Percentiles rank a stretch among this genome's conserved stretches.
These are phyloP conservation scores for Beauveria asiatica DNA, from an alignment of 2,329 filamentous ascomycete genomes.

Conservation along the genomic window DNA sequence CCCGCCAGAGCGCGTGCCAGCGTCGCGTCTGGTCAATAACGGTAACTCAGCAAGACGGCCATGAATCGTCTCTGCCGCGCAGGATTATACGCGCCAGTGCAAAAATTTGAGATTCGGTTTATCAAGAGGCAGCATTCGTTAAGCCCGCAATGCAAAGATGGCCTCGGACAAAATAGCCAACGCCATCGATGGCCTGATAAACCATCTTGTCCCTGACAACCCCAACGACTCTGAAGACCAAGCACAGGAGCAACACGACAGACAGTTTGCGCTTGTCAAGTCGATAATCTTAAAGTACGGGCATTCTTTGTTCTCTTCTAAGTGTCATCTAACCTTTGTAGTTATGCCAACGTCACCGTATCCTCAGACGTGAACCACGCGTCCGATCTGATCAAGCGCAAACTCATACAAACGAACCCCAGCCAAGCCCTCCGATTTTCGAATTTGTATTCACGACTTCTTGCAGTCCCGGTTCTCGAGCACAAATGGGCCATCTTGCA, in stretches of 20 bases:
- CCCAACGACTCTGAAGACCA: conserved; percentile 58
- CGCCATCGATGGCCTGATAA: conserved; percentile 71
- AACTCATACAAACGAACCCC: conserved; percentile 69
- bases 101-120: background rate
- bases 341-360: conserved; percentile 45
- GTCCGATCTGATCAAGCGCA: conserved; percentile 83
- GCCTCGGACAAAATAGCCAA: conserved; percentile 62
- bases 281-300: conserved; percentile 43
- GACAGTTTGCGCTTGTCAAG: conserved; percentile 44
- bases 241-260: conserved; percentile 60
- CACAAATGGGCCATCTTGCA: conserved; percentile 97
- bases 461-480: conserved; percentile 84
- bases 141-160: conserved; percentile 42
- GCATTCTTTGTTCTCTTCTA: background rate
- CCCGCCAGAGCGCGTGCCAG: conserved; percentile 13
- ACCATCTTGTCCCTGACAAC: conserved; percentile 60
- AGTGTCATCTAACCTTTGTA: background rate
- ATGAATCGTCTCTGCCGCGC: background rate
- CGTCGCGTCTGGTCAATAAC: conserved; percentile 20
- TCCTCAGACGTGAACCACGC: conserved; percentile 80
- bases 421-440: conserved; percentile 77
- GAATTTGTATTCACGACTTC: conserved; percentile 79
- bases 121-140: background rate
- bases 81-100: background rate
- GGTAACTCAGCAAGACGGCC: conserved; percentile 14